Evolutionary conservation across 352 stramenopile genomes (phyloP), one percentile per base, ranked within the genome.

Genomic region (Globisporangium apiculatum): DNA sequence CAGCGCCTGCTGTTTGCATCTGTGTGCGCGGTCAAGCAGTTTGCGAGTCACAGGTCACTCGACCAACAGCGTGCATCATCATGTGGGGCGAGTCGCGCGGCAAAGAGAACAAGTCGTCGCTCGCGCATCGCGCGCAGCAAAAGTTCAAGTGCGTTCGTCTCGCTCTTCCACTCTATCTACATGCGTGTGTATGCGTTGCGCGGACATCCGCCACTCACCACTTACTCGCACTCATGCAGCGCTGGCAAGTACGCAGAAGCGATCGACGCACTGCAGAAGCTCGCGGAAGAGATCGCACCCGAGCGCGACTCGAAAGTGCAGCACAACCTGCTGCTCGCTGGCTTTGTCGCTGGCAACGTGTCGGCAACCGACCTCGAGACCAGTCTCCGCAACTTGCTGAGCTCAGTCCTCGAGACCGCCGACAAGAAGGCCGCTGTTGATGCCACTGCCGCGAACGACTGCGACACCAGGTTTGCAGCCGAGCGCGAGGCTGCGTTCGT

Each of bases 41-140:
- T 31, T 31, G 24, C 24, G 2, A 31, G 24, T 31, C 24, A 31
- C 24, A 31, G 24, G 24, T 31, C 24, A 31, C 24, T 31, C 24
- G 24, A 31, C 24, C 24, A 31, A 31, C 24, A 31, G 24, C 24
- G 24, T 31, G 24, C 24, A 24, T 24, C 37, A 60, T 18, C 58
- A 91, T 91, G 81, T 89, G 78, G 58, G 75, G 73, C 31, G 76
- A 86, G 51, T 62, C 72, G 61, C 71, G 75, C 51, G 65, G 70
- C 8, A 91, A 93, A 66, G 79, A 90, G 68, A 93, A 89, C 73
- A 93, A 91, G 72, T 87, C 80, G 50, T 93, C 83, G 70, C 72
- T 93, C 57, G 85, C 79, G 63, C 83, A 93, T 66, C 83, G 83
- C 53, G 83, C 83, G 37, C 83, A 93, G 71, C 83, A 91, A 64